Conservation (phyloP, 129 eudicot genomes). For the Chrysanthemum lavandulifolium region DNA sequence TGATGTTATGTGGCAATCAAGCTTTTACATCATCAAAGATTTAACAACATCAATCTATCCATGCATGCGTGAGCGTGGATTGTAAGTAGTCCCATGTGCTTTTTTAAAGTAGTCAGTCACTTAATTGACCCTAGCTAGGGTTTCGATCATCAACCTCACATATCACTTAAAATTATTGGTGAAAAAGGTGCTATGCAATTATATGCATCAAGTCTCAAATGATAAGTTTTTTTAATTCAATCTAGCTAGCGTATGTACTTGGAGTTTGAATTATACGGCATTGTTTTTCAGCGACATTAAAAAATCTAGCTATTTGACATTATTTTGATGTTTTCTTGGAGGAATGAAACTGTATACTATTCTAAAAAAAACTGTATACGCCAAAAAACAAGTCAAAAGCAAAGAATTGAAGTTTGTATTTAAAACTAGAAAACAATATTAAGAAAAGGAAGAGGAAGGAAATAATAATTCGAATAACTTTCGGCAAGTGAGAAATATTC, state of each 20-base stretch:
- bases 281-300: neutral
- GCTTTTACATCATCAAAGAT: constrained; percentile 19
- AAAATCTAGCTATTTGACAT: too few species aligned
- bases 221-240: neutral
- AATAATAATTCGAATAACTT: constrained; percentile 18
- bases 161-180: constrained; percentile 2
- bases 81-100: constrained; percentile 28
- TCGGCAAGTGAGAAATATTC: constrained; percentile 34
- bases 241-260: neutral
- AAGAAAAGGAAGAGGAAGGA: neutral
- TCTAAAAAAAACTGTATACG: too few species aligned
- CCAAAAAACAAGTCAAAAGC: too few species aligned
- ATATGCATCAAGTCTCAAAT: neutral
- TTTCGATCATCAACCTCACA: neutral
- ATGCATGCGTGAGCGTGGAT: constrained; percentile 33
- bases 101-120: constrained; percentile 32
- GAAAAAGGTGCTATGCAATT: constrained; percentile 7
- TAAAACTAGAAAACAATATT: too few species aligned
- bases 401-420: neutral
- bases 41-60: constrained; percentile 3
- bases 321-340: too few species aligned
- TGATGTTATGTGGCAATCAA: constrained; percentile 8
- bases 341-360: neutral
- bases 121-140: constrained; percentile 9
- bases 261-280: neutral